Evolutionary conservation across 2,329 filamentous ascomycete species (phyloP).

Genomic region (Cercospora nicotianae): DNA sequence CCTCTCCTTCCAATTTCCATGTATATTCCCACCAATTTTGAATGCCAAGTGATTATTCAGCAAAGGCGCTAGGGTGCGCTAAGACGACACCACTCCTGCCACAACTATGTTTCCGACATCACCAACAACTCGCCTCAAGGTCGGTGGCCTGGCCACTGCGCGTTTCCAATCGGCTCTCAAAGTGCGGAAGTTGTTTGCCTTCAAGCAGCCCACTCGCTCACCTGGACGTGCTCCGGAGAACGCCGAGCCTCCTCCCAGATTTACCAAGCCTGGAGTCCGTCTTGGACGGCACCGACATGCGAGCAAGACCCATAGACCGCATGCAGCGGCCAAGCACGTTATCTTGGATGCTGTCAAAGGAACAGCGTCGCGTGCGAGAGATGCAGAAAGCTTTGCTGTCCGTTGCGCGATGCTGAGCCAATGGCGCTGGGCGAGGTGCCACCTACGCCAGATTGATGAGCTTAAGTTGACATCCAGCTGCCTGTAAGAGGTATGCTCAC

Average conservation of each 20-base stretch:
- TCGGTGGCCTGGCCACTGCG: background rate
- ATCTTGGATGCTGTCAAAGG: slow-evolving; percentile 7
- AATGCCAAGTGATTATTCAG: background rate
- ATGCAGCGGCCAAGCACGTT: background rate
- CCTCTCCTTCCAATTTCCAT: background rate
- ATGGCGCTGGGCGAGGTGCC: background rate
- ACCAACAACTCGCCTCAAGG: background rate
- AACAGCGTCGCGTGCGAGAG: background rate
- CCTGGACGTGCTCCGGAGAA: background rate
- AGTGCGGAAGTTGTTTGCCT: background rate
- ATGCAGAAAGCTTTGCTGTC: background rate
- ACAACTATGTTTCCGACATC: background rate
- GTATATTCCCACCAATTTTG: background rate
- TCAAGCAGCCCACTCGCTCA: background rate
- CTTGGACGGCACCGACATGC: slow-evolving; percentile 3
- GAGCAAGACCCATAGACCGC: background rate
- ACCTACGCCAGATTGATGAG: slow-evolving; percentile 2
- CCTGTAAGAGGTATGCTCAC: background rate
- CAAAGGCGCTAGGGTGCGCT: background rate
- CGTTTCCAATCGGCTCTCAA: background rate
- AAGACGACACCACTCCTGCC: too few species aligned
- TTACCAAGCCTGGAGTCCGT: slow-evolving; percentile 1
- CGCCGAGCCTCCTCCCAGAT: background rate
- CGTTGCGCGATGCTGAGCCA: background rate
- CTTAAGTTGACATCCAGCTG: slow-evolving; percentile 3